phyloP scores from a whole-genome alignment of 2,329 filamentous ascomycete genomes.

The Furcasterigmium sp. region DNA sequence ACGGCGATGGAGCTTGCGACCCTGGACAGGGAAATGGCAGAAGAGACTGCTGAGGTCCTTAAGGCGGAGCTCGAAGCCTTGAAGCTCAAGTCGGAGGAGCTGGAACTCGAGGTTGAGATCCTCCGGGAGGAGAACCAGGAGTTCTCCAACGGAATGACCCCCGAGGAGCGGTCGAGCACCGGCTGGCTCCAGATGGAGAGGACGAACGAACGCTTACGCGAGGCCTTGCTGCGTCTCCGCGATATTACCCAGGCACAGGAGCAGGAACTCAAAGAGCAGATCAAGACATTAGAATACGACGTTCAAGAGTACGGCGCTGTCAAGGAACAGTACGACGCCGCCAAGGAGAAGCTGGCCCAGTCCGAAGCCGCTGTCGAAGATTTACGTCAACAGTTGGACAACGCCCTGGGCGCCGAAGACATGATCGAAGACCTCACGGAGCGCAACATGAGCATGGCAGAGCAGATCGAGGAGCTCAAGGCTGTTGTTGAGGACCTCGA shows the following conservation, averaged over 20 bases:
- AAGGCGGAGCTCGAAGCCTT: constrained; percentile 76
- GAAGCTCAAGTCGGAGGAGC: constrained; percentile 72
- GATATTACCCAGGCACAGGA: constrained; percentile 87
- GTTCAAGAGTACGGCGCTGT: constrained; percentile 60
- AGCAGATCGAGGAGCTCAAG: constrained; percentile 78
- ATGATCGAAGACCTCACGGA: constrained; percentile 91
- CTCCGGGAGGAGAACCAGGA: constrained; percentile 83
- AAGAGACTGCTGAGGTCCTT: constrained; percentile 80
- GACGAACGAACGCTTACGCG: constrained; percentile 80
- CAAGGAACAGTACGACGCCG: constrained; percentile 64
- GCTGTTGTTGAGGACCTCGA: constrained; percentile 82
- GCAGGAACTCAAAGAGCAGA: constrained; percentile 68
- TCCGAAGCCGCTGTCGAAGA: constrained; percentile 76
- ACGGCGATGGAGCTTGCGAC: constrained; percentile 79
- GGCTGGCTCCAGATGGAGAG: constrained; percentile 91
- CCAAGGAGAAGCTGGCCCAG: constrained; percentile 67
- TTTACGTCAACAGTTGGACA: constrained; percentile 85
- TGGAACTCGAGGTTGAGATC: constrained; percentile 84
- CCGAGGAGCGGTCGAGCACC: constrained; percentile 79
- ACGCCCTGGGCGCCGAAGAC: constrained; percentile 80
- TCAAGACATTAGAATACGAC: constrained; percentile 69
- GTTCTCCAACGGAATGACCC: constrained; percentile 75
- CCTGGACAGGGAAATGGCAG: constrained; percentile 91
- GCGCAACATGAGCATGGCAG: constrained; percentile 76
- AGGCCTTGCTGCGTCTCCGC: constrained; percentile 77